Conservation (phyloP, 2,329 filamentous ascomycete genomes). For the Venturia carpophila region DNA sequence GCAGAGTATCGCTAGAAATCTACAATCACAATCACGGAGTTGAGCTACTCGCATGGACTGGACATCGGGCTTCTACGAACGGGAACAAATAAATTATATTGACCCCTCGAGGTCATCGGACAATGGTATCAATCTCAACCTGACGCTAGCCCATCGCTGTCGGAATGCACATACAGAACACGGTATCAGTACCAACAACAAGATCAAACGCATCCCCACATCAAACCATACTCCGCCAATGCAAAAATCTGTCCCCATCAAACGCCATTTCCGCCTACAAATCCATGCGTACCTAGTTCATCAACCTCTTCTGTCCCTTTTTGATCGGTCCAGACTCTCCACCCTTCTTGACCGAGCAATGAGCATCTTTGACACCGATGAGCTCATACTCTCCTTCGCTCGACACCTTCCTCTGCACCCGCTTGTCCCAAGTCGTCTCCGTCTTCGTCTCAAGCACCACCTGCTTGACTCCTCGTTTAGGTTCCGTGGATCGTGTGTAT, state of each 20-base stretch:
- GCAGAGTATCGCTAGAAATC: too few relatives aligned
- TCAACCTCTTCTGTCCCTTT: conserved; percentile 33
- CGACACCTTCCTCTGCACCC: conserved; percentile 72
- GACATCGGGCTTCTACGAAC: too few relatives aligned
- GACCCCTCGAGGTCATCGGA: too few relatives aligned
- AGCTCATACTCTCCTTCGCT: conserved; percentile 98
- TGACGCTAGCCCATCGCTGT: conserved; percentile 7
- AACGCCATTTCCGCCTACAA: neutral
- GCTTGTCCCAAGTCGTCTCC: conserved; percentile 73
- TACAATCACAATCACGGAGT: too few relatives aligned
- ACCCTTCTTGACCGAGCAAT: conserved; percentile 72
- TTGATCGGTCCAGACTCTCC: conserved; percentile 16
- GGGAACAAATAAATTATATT: too few relatives aligned
- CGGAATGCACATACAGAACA: neutral
- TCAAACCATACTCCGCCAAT: conserved; percentile 10
- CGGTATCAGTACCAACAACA: neutral
- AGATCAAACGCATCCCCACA: neutral
- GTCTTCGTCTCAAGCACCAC: conserved; percentile 84
- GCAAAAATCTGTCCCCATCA: neutral
- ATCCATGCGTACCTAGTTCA: conserved; percentile 2
- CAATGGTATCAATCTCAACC: conserved; percentile 9
- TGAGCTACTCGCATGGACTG: too few relatives aligned
- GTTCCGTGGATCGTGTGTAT: conserved; percentile 85
- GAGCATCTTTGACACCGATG: conserved; percentile 88
- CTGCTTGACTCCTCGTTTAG: conserved; percentile 54